These are phyloP conservation scores for Candida mesenterica DNA, from an alignment of 1,139 yeast genomes.

Conservation along the genomic window DNA sequence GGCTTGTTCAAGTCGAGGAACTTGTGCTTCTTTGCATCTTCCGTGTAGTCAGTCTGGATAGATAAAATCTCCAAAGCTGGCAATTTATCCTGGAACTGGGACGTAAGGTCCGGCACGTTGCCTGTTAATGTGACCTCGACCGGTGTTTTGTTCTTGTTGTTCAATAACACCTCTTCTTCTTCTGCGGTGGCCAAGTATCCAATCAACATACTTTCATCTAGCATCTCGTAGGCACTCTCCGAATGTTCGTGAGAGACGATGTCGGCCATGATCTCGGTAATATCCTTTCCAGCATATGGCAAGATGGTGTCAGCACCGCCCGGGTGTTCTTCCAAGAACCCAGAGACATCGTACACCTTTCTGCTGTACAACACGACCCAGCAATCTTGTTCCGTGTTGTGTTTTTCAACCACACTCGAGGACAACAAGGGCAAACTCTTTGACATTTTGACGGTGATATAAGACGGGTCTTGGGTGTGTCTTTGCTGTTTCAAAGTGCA, in stretches of 20 bases:
- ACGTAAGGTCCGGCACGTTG: constrained; percentile 21
- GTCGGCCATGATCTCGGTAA: constrained; percentile 78
- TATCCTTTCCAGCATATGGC: constrained; percentile 81
- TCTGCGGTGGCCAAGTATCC: constrained; percentile 47
- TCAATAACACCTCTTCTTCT: constrained; percentile 43
- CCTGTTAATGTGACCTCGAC: constrained; percentile 39
- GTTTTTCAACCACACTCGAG: constrained; percentile 44
- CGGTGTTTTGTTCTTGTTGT: constrained; percentile 40
- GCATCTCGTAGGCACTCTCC: constrained; percentile 83
- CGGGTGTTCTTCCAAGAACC: constrained; percentile 80
- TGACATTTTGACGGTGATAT: neutral
- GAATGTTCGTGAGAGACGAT: constrained; percentile 69
- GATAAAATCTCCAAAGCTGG: constrained; percentile 72
- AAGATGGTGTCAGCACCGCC: constrained; percentile 76
- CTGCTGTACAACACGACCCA: constrained; percentile 77
- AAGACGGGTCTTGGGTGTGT: too few relatives aligned
- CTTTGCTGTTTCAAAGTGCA: too few relatives aligned
- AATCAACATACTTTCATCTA: constrained; percentile 65
- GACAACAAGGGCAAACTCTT: constrained; percentile 36
- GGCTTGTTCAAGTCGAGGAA: constrained; percentile 86
- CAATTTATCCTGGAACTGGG: constrained; percentile 52
- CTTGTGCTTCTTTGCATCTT: constrained; percentile 73
- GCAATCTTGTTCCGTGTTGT: constrained; percentile 53
- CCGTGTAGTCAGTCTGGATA: constrained; percentile 72
- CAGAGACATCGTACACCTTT: constrained; percentile 80